These are phyloP conservation scores for Neopestalotiopsis sp. DNA, from an alignment of 2,329 filamentous ascomycete species.

Conservation along the genomic window DNA sequence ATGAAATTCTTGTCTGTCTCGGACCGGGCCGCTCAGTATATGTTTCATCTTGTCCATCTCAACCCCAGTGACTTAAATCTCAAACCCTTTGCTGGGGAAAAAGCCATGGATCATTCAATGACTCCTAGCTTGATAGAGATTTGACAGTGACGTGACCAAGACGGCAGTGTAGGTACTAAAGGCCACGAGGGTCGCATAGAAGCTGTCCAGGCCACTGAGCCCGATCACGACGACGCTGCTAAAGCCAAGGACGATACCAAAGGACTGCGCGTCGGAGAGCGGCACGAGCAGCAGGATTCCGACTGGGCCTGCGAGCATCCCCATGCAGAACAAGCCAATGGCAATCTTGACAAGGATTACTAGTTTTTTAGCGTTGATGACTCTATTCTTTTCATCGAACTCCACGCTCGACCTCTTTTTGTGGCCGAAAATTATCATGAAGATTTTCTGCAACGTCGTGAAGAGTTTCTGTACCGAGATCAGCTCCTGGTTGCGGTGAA, in stretches of 20 bases:
- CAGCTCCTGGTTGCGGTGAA: too few relatives aligned
- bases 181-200: neutral
- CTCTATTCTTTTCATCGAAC: neutral
- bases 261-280: neutral
- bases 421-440: too few relatives aligned
- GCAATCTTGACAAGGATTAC: neutral
- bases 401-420: too few relatives aligned
- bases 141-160: neutral
- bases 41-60: too few relatives aligned
- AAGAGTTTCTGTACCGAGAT: too few relatives aligned
- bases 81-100: too few relatives aligned
- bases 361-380: neutral
- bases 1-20: too few relatives aligned
- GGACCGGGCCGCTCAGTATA: too few relatives aligned
- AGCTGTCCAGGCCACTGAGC: neutral
- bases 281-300: constrained; percentile 1
- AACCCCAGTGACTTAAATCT: too few relatives aligned
- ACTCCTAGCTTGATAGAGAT: neutral
- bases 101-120: neutral
- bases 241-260: constrained; percentile 3
- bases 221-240: neutral
- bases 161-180: neutral
- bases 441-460: too few relatives aligned
- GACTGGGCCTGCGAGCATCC: neutral
- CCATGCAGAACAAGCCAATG: constrained; percentile 2